These are phyloP conservation scores for Agrostemma githago DNA, from an alignment of 148 eudicot genomes.

Conservation along the genomic window DNA sequence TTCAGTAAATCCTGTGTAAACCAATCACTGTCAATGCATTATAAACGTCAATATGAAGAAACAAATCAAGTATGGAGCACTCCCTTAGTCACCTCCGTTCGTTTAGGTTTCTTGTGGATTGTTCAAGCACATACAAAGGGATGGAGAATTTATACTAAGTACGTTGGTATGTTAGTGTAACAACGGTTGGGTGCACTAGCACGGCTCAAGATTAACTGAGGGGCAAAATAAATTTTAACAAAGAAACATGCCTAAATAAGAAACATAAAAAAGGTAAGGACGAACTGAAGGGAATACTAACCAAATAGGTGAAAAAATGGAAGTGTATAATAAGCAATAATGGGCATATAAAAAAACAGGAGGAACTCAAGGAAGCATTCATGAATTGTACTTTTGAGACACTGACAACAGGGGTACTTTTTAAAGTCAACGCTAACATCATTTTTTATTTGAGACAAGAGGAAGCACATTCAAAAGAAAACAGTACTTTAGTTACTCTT, in stretches of 20 bases:
- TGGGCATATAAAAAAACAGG: no score
- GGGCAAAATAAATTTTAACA: not conserved
- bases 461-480: no score
- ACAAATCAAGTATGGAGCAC: not conserved
- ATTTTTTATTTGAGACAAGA: no score
- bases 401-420: no score
- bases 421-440: no score
- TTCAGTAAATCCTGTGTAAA: conserved; percentile 42
- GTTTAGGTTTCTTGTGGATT: not conserved
- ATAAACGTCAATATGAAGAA: not conserved
- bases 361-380: no score
- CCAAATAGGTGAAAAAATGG: not conserved
- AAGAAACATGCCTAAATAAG: not conserved
- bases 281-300: not conserved
- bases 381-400: no score
- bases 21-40: not conserved
- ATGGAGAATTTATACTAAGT: not conserved
- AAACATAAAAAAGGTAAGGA: not conserved
- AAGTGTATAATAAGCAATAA: not conserved
- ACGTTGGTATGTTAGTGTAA: not conserved
- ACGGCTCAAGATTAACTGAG: not conserved
- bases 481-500: no score
- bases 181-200: not conserved
- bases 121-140: not conserved
- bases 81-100: not conserved